Base-by-base conservation (phyloP, 352 stramenopile species). In the Peronospora farinosa region DNA sequence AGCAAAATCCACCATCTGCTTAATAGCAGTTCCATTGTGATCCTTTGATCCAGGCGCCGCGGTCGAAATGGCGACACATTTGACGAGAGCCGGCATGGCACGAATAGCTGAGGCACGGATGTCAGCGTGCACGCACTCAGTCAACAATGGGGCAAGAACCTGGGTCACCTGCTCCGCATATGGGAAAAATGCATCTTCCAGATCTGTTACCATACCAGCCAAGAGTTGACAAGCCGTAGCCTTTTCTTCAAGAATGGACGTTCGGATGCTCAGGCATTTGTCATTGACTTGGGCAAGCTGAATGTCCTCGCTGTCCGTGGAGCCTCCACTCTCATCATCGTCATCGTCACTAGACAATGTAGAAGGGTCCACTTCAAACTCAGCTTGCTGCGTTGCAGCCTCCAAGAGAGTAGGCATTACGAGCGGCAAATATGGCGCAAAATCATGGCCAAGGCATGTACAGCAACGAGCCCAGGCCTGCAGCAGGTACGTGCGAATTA, bases 81-180 rank as follows among this genome's bases (percentile, higher is more conserved):
- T 72, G 15, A 91, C 78, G 7, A 93, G 72, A 17, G 74, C 76
- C 13, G 79, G 71, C 79, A 93, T 89, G 5, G 80, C 71, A n/a
- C 68, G 65, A 64, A 93, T 86, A 9, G 82, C 74, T 15, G 79
- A 80, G n/a, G 75, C 58, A 39, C 82, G 79, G 40, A 93, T 93
- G 53, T 93, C 82, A 35, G 78, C 82, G 64, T 93, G 82, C 32
- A 93, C 78, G 12, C 73, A 88, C 56, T 93, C 82, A 11, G 79
- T 93, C 47, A 93, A 68, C 5, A 93, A 57, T 16, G 82, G 82
- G 23, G 78, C 78, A 11, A 93, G 66, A 28, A 93, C 74, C 42
- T 90, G 76, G 8, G 82, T 91, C 19, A 90, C 80, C 47, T 93
- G 82, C 61, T 93, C 79, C 0, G 79, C 82, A 50, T 91, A 93